Conservation (phyloP, 257 asterid genomes). For the Primulina tabacum region DNA sequence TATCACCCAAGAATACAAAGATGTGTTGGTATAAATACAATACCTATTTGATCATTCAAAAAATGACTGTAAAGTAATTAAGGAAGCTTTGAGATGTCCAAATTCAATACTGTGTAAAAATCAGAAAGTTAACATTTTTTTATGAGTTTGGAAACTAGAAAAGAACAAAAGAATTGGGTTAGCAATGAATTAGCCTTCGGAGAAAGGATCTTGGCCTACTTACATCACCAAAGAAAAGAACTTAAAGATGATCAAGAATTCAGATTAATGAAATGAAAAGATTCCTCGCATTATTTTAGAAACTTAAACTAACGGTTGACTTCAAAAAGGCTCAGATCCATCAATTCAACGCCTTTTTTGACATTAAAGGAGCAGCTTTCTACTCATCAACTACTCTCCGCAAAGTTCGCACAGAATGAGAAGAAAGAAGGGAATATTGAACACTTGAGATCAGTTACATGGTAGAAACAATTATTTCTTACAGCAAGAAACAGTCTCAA, state of each 20-base stretch:
- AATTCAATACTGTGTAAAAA: conserved; percentile 18
- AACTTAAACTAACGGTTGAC: conserved; percentile 36
- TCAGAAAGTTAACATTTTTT: conserved; percentile 32
- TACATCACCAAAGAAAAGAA: conserved; percentile 33
- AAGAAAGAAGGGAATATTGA: conserved; percentile 16
- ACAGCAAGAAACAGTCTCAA: conserved; percentile 16
- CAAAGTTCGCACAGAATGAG: conserved; percentile 27
- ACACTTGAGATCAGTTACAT: conserved; percentile 33
- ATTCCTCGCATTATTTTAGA: conserved; percentile 26
- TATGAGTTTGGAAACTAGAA: conserved; percentile 27
- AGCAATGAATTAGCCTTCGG: conserved; percentile 29
- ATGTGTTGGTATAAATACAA: conserved; percentile 31
- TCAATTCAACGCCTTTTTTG: conserved; percentile 29
- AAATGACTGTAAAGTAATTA: conserved; percentile 7
- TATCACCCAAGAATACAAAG: conserved; percentile 14
- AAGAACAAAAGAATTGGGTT: conserved; percentile 41
- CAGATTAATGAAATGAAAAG: conserved; percentile 21
- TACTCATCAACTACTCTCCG: conserved; percentile 27
- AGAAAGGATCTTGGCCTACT: conserved; percentile 28
- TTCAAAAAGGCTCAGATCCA: conserved; percentile 42
- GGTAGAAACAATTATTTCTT: conserved; percentile 14
- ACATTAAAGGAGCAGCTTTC: conserved; percentile 33
- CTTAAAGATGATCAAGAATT: conserved; percentile 30
- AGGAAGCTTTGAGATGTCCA: conserved; percentile 34
- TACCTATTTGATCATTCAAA: conserved; percentile 34